Conservation (phyloP, 2,329 filamentous ascomycete genomes). For the Monosporascus sp. region DNA sequence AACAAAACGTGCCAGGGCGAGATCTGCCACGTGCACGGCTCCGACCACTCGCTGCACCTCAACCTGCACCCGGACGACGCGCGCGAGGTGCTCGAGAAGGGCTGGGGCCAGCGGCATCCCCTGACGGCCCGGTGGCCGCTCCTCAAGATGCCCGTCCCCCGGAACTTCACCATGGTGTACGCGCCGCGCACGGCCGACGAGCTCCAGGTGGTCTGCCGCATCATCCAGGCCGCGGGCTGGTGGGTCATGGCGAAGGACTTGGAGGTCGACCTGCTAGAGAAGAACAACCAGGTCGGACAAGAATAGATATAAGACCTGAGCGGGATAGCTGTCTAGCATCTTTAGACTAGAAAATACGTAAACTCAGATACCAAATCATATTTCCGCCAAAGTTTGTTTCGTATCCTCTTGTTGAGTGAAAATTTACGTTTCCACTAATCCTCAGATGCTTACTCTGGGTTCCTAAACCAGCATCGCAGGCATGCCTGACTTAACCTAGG, state of each 20-base stretch:
- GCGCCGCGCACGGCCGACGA: constrained; percentile 64
- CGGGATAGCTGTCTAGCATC: background rate
- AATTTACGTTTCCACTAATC: no score
- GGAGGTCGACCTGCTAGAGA: constrained; percentile 22
- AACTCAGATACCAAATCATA: no score
- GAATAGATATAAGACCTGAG: background rate
- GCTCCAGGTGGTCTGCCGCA: constrained; percentile 58
- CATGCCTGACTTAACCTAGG: no score
- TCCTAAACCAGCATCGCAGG: no score
- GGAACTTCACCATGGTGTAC: constrained; percentile 77
- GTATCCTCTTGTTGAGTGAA: no score
- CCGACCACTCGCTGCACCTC: constrained; percentile 72
- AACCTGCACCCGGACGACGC: constrained; percentile 75
- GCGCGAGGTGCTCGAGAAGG: constrained; percentile 61
- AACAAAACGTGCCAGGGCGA: constrained; percentile 74
- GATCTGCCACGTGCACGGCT: constrained; percentile 73
- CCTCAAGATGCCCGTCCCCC: constrained; percentile 63
- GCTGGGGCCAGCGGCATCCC: constrained; percentile 72
- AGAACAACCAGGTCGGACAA: background rate
- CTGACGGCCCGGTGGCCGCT: constrained; percentile 54
- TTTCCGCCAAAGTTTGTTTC: no score
- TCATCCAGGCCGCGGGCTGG: constrained; percentile 72
- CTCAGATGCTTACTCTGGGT: no score
- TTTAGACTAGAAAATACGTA: background rate
- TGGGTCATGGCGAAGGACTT: constrained; percentile 47